Conservation (phyloP, 192 early-diverging fungal genomes). For the Coemansia reversa region DNA sequence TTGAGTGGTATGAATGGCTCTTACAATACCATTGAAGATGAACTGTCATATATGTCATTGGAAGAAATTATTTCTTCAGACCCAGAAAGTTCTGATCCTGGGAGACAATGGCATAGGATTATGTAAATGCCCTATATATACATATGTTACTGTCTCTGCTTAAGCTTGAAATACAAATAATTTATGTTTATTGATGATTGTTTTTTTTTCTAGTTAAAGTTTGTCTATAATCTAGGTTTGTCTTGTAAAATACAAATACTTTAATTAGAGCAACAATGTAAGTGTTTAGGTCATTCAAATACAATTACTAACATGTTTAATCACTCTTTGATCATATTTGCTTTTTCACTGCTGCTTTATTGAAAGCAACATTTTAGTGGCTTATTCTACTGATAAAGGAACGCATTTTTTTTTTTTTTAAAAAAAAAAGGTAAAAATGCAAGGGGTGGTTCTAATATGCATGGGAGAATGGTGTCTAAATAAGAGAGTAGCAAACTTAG, state of each 20-base stretch:
- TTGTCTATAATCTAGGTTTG: neutral
- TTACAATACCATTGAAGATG: neutral
- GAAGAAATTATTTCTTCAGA: constrained; percentile 42
- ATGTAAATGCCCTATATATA: neutral
- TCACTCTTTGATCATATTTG: too few species aligned
- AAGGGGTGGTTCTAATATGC: neutral
- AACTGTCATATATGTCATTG: constrained; percentile 31
- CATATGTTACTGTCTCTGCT: neutral
- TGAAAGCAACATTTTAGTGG: too few species aligned
- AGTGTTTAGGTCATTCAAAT: too few species aligned
- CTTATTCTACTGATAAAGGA: too few species aligned
- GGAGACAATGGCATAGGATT: constrained; percentile 28
- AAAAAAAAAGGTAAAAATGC: too few species aligned
- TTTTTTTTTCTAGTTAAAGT: neutral
- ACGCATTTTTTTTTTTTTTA: too few species aligned
- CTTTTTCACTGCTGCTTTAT: too few species aligned
- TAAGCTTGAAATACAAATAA: neutral
- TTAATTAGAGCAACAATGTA: neutral
- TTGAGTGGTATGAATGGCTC: neutral
- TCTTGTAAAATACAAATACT: neutral
- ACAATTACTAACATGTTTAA: too few species aligned
- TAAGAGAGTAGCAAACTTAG: neutral
- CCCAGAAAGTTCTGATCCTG: constrained; percentile 34
- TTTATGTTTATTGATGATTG: neutral
- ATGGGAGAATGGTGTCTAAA: neutral